phyloP scores from a whole-genome alignment of 805 yeast genomes.

The Saccharomycopsis capsularis region DNA sequence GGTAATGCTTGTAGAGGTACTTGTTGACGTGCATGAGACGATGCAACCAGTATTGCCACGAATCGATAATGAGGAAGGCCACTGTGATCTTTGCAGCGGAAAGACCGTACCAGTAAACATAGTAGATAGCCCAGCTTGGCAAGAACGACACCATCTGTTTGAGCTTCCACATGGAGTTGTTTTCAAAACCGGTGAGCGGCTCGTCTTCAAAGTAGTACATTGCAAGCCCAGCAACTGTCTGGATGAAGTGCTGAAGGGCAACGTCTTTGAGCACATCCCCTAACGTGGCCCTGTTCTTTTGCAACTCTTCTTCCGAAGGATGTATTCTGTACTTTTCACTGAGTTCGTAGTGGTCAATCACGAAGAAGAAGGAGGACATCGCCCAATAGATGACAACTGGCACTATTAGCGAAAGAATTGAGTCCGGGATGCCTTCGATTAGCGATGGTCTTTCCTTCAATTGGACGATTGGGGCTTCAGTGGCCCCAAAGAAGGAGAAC shows the following conservation, averaged over 20 bases:
- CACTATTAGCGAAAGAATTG: conserved; percentile 56
- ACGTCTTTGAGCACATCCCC: conserved; percentile 75
- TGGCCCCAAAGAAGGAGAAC: conserved; percentile 5
- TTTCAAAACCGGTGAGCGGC: conserved; percentile 48
- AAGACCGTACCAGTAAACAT: conserved; percentile 55
- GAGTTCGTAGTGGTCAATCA: conserved; percentile 64
- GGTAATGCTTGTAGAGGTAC: conserved; percentile 69
- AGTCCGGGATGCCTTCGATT: conserved; percentile 62
- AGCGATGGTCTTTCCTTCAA: conserved; percentile 35
- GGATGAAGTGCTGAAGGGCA: conserved; percentile 75
- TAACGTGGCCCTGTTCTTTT: conserved; percentile 68
- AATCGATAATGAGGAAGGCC: conserved; percentile 75
- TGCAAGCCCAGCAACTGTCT: conserved; percentile 59
- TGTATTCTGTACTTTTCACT: conserved; percentile 86
- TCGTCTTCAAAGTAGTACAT: conserved; percentile 48
- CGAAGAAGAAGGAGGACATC: conserved; percentile 64
- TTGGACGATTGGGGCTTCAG: conserved; percentile 26
- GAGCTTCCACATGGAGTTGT: conserved; percentile 39
- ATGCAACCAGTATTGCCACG: conserved; percentile 94
- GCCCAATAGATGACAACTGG: conserved; percentile 86
- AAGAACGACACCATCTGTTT: conserved; percentile 34
- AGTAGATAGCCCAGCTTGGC: conserved; percentile 44
- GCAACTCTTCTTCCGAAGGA: conserved; percentile 76
- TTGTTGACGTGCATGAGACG: conserved; percentile 82
- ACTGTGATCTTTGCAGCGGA: conserved; percentile 48